phyloP scores from a whole-genome alignment of 345 rosid genomes.

The Alliaria petiolata region DNA sequence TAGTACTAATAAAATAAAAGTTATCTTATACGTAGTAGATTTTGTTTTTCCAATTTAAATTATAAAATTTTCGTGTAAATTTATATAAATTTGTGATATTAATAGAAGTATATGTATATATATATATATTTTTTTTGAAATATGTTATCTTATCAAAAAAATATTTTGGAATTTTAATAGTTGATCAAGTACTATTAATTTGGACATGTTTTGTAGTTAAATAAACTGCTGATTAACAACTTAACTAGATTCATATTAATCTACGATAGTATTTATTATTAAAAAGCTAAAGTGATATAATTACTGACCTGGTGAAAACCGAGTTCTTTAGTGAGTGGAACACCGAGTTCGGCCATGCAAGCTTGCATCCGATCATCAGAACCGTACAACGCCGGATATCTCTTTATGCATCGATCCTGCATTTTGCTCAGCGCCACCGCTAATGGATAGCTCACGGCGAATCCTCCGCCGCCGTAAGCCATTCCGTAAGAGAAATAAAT shows the following conservation, averaged over 20 bases:
- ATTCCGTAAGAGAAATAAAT: slow-evolving; percentile 90
- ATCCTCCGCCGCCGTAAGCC: slow-evolving; percentile 99
- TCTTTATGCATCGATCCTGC: slow-evolving; percentile 81
- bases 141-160: too few relatives aligned
- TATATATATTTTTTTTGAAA: background rate
- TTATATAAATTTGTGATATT: background rate
- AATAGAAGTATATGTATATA: background rate
- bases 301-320: slow-evolving; percentile 94
- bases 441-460: slow-evolving; percentile 86
- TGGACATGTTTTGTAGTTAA: background rate
- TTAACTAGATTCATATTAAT: background rate
- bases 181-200: background rate
- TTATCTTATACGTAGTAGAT: background rate
- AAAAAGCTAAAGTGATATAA: background rate
- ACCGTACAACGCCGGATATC: slow-evolving; percentile 96
- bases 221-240: background rate
- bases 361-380: slow-evolving; percentile 99
- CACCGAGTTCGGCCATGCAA: slow-evolving; percentile 99
- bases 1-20: too few relatives aligned
- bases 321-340: slow-evolving; percentile 94
- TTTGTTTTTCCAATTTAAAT: background rate
- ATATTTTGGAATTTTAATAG: background rate
- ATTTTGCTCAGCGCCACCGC: slow-evolving; percentile 80
- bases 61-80: background rate
- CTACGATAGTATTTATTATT: background rate